Conservation (phyloP, 331 rosid species). For the Erythrophleum ivorense region DNA sequence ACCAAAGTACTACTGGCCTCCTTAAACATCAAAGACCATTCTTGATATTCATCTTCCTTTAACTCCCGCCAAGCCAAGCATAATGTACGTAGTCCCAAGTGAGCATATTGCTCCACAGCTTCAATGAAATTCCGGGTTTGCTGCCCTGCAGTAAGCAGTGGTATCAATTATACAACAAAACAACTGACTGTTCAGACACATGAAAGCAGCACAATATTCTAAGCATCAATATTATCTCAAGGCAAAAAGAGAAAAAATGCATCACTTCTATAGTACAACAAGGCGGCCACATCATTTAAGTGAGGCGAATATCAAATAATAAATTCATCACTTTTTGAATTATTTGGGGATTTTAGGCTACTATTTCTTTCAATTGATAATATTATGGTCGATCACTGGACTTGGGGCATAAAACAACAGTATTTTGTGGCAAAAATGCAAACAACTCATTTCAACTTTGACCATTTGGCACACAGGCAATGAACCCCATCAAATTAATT, state of each 20-base stretch:
- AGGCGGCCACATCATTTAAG: constrained; percentile 1
- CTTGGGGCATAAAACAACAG: neutral
- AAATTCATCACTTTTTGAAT: neutral
- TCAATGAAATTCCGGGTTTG: constrained; percentile 84
- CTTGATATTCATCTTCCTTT: constrained; percentile 78
- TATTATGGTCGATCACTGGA: neutral
- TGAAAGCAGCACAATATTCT: constrained; percentile 1
- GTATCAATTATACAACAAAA: neutral
- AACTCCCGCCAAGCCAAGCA: constrained; percentile 96
- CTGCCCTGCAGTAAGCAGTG: constrained; percentile 67
- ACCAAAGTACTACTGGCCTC: constrained; percentile 95
- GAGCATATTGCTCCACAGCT: constrained; percentile 96
- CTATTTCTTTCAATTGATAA: neutral
- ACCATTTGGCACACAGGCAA: too few relatives aligned
- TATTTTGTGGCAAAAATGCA: neutral
- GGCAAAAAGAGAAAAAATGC: neutral
- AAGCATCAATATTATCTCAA: constrained; percentile 9
- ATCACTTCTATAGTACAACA: neutral
- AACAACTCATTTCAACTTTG: neutral
- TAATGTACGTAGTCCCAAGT: constrained; percentile 88
- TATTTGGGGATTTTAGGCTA: neutral
- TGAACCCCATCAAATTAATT: too few relatives aligned
- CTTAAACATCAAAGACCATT: constrained; percentile 94
- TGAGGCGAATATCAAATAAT: constrained; percentile 15
- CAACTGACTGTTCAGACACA: neutral